phyloP scores from a whole-genome alignment of 2,329 filamentous ascomycete species.

The Lecanicillium sp. region DNA sequence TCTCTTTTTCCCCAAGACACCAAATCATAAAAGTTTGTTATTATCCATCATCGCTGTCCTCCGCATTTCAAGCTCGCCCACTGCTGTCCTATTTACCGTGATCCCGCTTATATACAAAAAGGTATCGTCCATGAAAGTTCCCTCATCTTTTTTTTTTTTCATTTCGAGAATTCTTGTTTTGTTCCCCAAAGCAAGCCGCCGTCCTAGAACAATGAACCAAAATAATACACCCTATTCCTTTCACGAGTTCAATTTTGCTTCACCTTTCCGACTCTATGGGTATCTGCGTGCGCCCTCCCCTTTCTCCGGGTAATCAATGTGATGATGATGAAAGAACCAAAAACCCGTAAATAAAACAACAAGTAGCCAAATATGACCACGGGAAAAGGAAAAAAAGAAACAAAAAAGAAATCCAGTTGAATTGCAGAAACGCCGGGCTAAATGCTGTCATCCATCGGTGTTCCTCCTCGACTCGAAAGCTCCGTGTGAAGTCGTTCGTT shows the following conservation, averaged over 20 bases:
- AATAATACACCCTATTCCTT: too few species aligned
- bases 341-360: too few species aligned
- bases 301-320: too few species aligned
- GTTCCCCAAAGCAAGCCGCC: background rate
- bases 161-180: background rate
- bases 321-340: too few species aligned
- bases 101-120: slow-evolving; percentile 8
- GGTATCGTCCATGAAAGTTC: background rate
- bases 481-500: slow-evolving; percentile 37
- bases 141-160: background rate
- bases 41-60: background rate
- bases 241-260: too few species aligned
- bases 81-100: background rate
- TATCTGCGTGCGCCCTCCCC: too few species aligned
- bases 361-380: too few species aligned
- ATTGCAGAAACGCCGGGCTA: slow-evolving; percentile 15
- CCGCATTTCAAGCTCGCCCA: background rate
- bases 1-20: slow-evolving; percentile 2
- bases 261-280: too few species aligned
- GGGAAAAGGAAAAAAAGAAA: too few species aligned
- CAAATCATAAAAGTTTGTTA: slow-evolving; percentile 1
- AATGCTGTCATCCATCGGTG: slow-evolving; percentile 29
- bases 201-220: background rate
- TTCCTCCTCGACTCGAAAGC: slow-evolving; percentile 26
- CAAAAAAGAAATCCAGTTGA: background rate